Evolutionary conservation across 1,139 yeast genomes (phyloP).

Genomic region (Debaryomyces udenii): DNA sequence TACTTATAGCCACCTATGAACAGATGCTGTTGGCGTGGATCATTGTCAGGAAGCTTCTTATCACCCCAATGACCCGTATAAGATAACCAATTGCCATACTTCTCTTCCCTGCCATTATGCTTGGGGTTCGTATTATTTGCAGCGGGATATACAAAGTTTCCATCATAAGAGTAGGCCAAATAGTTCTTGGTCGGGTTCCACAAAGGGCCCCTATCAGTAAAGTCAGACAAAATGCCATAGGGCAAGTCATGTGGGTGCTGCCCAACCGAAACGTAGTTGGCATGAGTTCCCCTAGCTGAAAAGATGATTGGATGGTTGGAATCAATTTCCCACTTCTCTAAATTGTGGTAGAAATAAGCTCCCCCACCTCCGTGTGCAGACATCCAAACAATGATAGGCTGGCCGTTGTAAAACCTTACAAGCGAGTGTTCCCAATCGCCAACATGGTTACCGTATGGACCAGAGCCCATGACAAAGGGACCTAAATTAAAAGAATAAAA

Average conservation of each 20-base stretch:
- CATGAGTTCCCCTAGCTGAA: constrained; percentile 95
- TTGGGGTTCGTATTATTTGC: constrained; percentile 44
- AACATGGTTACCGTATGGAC: constrained; percentile 95
- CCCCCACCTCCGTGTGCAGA: constrained; percentile 98
- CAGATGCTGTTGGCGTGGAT: constrained; percentile 78
- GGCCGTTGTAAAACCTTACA: constrained; percentile 79
- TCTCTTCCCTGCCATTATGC: constrained; percentile 57
- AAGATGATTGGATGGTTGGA: constrained; percentile 70
- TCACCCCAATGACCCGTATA: constrained; percentile 95
- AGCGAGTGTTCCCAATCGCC: constrained; percentile 99
- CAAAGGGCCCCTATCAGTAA: constrained; percentile 90
- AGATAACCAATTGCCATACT: constrained; percentile 76
- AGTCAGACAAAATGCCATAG: constrained; percentile 84
- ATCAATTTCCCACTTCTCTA: constrained; percentile 65
- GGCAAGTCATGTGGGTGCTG: constrained; percentile 96
- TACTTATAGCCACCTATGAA: constrained; percentile 86
- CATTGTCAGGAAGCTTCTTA: constrained; percentile 61
- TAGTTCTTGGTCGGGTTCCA: constrained; percentile 91
- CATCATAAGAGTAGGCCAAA: constrained; percentile 79
- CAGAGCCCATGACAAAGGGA: constrained; percentile 95
- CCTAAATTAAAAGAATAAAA: constrained; percentile 94
- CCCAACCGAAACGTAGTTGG: constrained; percentile 94
- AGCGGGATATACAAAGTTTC: constrained; percentile 45
- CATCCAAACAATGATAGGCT: constrained; percentile 95
- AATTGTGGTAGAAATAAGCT: constrained; percentile 74